Conservation (phyloP, 805 yeast genomes). For the Millerago galiae region DNA sequence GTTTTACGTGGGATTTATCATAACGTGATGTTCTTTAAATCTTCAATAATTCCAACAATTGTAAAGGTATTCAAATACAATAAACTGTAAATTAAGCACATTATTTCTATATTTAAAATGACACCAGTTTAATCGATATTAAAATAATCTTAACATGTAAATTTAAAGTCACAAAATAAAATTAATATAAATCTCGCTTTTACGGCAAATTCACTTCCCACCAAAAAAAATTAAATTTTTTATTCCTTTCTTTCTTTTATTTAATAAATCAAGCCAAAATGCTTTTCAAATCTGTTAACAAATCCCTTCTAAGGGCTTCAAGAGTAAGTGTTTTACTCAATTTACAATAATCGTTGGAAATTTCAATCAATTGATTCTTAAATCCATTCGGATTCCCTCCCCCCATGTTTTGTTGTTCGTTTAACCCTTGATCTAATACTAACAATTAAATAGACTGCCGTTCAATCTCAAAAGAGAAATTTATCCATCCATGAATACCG, state of each 20-base stretch:
- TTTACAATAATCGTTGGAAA: background rate
- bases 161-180: no score
- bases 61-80: no score
- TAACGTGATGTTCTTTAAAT: no score
- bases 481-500: slow-evolving; percentile 94
- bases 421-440: background rate
- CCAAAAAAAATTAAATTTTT: background rate
- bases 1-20: no score
- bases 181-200: background rate
- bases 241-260: background rate
- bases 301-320: slow-evolving; percentile 16
- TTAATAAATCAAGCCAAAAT: background rate
- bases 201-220: background rate
- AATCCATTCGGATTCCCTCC: background rate
- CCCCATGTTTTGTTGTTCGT: background rate
- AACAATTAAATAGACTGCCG: slow-evolving; percentile 9
- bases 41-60: no score
- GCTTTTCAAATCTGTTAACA: slow-evolving; percentile 15
- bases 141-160: no score
- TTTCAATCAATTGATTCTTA: background rate
- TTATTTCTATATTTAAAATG: no score
- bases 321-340: slow-evolving; percentile 8
- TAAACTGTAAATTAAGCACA: no score
- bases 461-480: slow-evolving; percentile 44
- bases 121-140: no score